Evolutionary conservation across 495 filamentous ascomycete genomes (phyloP), one percentile per base, ranked within the genome.

Genomic region (Penicillium parvum): DNA sequence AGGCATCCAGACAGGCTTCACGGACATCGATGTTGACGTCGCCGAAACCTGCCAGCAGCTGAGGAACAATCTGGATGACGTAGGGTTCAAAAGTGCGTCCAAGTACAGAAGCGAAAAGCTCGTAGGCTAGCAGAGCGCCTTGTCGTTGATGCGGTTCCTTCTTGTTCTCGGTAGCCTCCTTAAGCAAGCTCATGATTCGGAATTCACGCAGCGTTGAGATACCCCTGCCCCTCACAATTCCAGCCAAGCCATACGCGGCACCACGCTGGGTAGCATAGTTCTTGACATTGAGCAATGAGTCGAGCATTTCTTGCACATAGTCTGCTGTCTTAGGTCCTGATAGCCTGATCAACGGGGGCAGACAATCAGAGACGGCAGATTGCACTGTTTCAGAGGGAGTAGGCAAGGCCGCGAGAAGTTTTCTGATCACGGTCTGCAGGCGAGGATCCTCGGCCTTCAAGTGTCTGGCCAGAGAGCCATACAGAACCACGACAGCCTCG

Each of bases 341-440:
- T 3, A 87, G 81, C 35, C 83, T 82, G 35, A 97, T 82, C 4
- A 98, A 73, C 0, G 92, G 90, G 4, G 94, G 92, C 11, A 98
- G 71, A 57, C 92, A 98, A 47, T 88, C 86, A 5, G 92, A 88
- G 10, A 96, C 88, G 16, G 92, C 92, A 55, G 92, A 95, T 61
- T 98, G 92, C 3, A 98, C 92, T 7, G 85, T 85, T 60, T 98
- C 92, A 3, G 91, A 96, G n/a, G 92, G 92, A 7, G 91, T 97
- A 54, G 84, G 87, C 19, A 98, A 73, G 5, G 94, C 94, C 16
- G 77, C 79, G 23, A 97, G 76, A 12, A 98, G 71, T 42, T 88
- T 79, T 45, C 88, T 81, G 21, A 97, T 79, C 34, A 96, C 91
- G 8, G 83, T 80, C 6, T 87, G 87, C 29, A 97, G 75, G 43